Evolutionary conservation across 352 stramenopile species (phyloP), one percentile per base, ranked within the genome.

Genomic region (Phytopythium boreale): DNA sequence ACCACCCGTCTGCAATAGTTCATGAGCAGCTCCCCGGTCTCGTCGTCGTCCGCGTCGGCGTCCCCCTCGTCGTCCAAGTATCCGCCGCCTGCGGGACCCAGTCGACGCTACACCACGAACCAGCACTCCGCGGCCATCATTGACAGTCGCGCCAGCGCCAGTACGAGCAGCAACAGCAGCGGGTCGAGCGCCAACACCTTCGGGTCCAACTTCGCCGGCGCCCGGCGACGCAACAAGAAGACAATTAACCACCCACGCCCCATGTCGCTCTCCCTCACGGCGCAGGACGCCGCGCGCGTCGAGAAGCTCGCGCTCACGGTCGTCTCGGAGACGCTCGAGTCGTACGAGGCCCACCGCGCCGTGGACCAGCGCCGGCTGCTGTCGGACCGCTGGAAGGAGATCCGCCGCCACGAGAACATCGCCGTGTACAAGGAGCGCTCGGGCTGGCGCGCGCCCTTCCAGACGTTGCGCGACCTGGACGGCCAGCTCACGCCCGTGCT

Each of bases 351-450:
- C 24, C 72, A 80, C 29, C 61, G 71, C 26, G 70, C 75, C 26
- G 57, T 71, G 11, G 74, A 86, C 61, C 62, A 78, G 20, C 56
- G 63, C 1, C 63, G 74, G 0, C 69, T 80, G 39, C 52, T 75
- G 24, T 61, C 72, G 17, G 61, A 49, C 2, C 64, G 67, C 10
- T 88, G 79, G 79, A 77, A 84, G 51, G 63, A 73, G 26, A 63
- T 83, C n/a, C 69, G 75, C 10, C 72, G 82, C 44, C 68, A 76
- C 22, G 75, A 87, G 46, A 78, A 85, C 61, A 59, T 88, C 36
- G 72, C 67, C 24, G 75, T 87, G 22, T 88, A 84, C 58, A 69
- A 76, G 26, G 72, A 82, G 39, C 66, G 74, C 39, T 72, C 68
- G 12, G 63, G 70, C 14, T 63, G 60, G 4, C 56, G 72, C 37